phyloP scores from a whole-genome alignment of 75 land plant species.

The Pseudotsuga menziesii region DNA sequence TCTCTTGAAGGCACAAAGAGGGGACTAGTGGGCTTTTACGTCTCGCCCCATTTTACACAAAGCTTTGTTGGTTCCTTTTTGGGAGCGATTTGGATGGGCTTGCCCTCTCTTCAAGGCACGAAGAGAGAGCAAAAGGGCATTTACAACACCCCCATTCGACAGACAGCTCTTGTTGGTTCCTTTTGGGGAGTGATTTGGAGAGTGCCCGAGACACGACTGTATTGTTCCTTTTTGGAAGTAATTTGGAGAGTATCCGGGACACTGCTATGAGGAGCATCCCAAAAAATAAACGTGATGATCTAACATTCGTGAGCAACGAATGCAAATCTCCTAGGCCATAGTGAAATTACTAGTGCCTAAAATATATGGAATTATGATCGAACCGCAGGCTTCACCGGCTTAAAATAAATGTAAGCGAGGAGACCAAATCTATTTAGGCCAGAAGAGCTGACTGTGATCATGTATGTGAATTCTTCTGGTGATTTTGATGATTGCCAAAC shows the following conservation, averaged over 20 bases:
- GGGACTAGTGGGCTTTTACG: not conserved
- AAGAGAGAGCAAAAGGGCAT: not conserved
- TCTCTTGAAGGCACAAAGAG: not conserved
- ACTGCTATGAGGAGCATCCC: too few relatives aligned
- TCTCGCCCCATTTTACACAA: not conserved
- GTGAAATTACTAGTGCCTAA: too few relatives aligned
- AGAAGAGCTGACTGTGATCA: not conserved
- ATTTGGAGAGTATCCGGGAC: too few relatives aligned
- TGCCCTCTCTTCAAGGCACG: not conserved
- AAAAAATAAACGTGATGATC: too few relatives aligned
- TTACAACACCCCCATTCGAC: too few relatives aligned
- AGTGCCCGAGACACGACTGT: too few relatives aligned
- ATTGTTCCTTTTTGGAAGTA: too few relatives aligned
- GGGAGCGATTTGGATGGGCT: not conserved
- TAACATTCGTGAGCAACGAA: too few relatives aligned
- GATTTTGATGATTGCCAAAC: not conserved
- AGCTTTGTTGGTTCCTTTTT: not conserved
- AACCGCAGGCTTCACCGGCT: not conserved
- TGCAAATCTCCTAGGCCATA: too few relatives aligned
- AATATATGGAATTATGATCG: not conserved
- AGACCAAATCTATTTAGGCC: not conserved
- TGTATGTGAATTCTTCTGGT: not conserved
- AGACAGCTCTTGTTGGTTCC: too few relatives aligned
- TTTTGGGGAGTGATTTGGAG: too few relatives aligned
- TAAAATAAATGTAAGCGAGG: not conserved